Evolutionary conservation across 139 green algal genomes (phyloP).

Genomic region (Coelastrella sp.): DNA sequence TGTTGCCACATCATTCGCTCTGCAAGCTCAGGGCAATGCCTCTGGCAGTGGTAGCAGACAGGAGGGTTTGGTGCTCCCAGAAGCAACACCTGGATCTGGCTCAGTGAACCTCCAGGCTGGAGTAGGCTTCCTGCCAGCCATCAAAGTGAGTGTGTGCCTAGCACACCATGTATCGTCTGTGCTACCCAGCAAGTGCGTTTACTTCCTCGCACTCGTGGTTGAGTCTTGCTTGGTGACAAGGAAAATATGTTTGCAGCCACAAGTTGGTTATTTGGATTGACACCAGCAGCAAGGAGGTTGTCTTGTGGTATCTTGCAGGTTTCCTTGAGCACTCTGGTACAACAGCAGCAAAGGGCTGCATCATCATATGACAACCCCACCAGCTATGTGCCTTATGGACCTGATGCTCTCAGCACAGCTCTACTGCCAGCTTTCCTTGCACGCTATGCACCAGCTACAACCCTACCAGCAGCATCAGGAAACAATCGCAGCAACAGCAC

Average conservation of each 20-base stretch:
- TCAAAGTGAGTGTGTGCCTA: slow-evolving; percentile 10
- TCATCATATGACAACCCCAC: neutral
- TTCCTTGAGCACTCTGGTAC: neutral
- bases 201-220: no score
- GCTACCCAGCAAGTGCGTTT: no score
- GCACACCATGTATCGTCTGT: no score
- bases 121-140: slow-evolving; percentile 55
- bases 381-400: slow-evolving; percentile 3
- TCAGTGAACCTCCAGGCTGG: slow-evolving; percentile 51
- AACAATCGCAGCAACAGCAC: neutral
- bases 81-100: slow-evolving; percentile 57
- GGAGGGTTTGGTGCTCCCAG: slow-evolving; percentile 61
- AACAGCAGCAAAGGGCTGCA: slow-evolving; percentile 5
- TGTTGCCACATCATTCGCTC: slow-evolving; percentile 64
- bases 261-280: no score
- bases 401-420: slow-evolving; percentile 15
- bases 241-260: no score
- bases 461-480: neutral
- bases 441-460: slow-evolving; percentile 14
- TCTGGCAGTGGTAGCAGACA: neutral
- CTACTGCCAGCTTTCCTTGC: slow-evolving; percentile 30
- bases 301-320: neutral
- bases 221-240: no score
- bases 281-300: no score
- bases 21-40: slow-evolving; percentile 21